Evolutionary conservation across 148 eudicot species (phyloP), one percentile per base, ranked within the genome.

Genomic region (Simmondsia chinensis): DNA sequence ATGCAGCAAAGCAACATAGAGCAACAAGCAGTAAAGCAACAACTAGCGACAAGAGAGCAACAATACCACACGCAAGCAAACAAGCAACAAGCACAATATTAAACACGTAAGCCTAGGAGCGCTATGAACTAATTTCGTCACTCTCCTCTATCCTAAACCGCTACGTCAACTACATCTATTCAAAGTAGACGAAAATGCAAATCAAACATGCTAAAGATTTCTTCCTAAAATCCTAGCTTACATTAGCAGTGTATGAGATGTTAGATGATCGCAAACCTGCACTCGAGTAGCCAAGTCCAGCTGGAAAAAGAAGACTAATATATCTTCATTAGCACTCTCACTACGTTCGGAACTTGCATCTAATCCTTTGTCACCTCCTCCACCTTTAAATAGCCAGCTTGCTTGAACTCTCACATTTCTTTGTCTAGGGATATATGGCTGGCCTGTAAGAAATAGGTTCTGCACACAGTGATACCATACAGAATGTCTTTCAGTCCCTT

Each of bases 281-380:
- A 75, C 86, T 50, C 91, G 73, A 25, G 88, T 91, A 2, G 77
- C 80, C 79, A 91, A 66, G 54, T 91, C 97, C 53, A 91, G 66
- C 71, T 91, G 88, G 60, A 85, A 79, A 67, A 85, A 91, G 84
- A 91, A 91, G 55, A 91, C 66, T 66, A 91, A 44, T 31, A 91
- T 74, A 59, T 91, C 94, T 57, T 85, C 94, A 61, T 85, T 85
- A 40, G 86, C 85, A 50, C 56, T 81, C 55, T 91, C 97, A 69
- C 97, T 91, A n/a, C 64, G 85, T 66, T 91, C 97, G 32, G 60
- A 56, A 49, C 71, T 76, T 29, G 95, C 80, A 26, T 82, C 79
- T 41, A 54, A 67, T 2, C 69, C 71, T 53, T 85, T 71, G 14
- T 79, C 77, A 43, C 65, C 64, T 36, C 83, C 77, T 28, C 71